Evolutionary conservation across 2,329 filamentous ascomycete species (phyloP), one percentile per base, ranked within the genome.

Genomic region (Akanthomyces lecanii): DNA sequence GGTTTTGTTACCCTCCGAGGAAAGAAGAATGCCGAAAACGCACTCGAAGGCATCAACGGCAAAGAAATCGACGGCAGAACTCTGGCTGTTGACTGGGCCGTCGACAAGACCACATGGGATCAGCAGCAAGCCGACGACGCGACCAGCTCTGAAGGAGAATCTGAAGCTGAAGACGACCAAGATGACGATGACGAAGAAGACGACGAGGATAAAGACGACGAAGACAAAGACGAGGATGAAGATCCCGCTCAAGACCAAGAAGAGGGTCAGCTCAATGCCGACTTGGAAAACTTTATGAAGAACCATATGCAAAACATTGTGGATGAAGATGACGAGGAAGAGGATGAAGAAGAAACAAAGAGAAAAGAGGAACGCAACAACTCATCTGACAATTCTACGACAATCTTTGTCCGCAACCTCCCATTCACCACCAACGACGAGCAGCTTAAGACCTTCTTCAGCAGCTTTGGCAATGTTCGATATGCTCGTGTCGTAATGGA

Each of bases 401-500:
- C 93, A 0, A 76, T 98, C 16, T 99, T 99, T 77, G 84, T 99
- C 69, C 91, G 95, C 67, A 99, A 99, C 72, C 80, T 99, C 14
- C 94, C 96, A 0, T 99, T 96, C 75, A 92, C 89, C 2, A 88
- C 87, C 50, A 90, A 89, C 21, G 93, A 99, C 69, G 89, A 92
- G 58, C 83, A 86, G 55, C 84, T 99, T 51, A 89, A 93, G 72
- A 82, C 88, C 57, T 94, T 97, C 73, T 99, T 99, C 71, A 80
- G 81, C n/a, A 82, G 89, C 70, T 98, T 99, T 70, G 96, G 95
- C 30, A 84, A 83, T n/a, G 81, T 97, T 45, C 86, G 93, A 44
- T 99, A 98, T 73, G 95, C 94, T 5, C 85, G 96, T 67, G 88
- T 97, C 11, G 96, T 99, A 44, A 85, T 96, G 72, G 94, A 99